Base-by-base conservation (phyloP, 495 filamentous ascomycete genomes). In the Hypoxylon rickii region DNA sequence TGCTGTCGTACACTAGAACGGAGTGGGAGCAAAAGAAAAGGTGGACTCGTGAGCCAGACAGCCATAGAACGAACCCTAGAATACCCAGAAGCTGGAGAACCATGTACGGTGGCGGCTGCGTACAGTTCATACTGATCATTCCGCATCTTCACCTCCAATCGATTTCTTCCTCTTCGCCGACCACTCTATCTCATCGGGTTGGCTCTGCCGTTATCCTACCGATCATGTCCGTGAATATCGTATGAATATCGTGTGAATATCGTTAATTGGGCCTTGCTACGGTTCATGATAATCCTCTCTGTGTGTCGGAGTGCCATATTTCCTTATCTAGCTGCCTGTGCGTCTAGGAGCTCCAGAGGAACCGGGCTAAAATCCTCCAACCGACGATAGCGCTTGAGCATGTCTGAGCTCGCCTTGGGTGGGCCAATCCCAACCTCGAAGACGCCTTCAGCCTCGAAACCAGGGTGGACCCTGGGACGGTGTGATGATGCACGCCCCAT, bases 371-470 rank as follows among this genome's bases (percentile, higher is more conserved):
- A 53, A 63, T 63, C 53, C 59, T 53, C 19, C 53, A 41, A 53
- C 53, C 50, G 59, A 49, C 43, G 52, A 57, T 62, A 56, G 51
- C 29, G 36, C 38, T 43, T 45, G 38, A 56, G 36, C 42, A 43
- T 57, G 58, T 57, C 52, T 53, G 43, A 36, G 52, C 38, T 55
- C 41, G 12, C 19, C 37, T n/a, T 38, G 41, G 10, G 19, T 34
- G 42, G 10, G 34, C 59, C 59, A 63, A 57, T 58, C 52, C 52
- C 17, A 44, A 19, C 21, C 20, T 13, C n/a, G 11, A 33, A 17
- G 22, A 22, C 22, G 31, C 37, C 32, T 41, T 57, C 47, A 63
- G 53, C 59, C 52, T 63, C 52, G 59, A 63, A 40, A 57, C 49
- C 12, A 20, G 20, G 37, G 59, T 57, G 53, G 52, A 32, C 26